phyloP scores from a whole-genome alignment of 768 basidiomycete species.

The Suillus subalutaceus region DNA sequence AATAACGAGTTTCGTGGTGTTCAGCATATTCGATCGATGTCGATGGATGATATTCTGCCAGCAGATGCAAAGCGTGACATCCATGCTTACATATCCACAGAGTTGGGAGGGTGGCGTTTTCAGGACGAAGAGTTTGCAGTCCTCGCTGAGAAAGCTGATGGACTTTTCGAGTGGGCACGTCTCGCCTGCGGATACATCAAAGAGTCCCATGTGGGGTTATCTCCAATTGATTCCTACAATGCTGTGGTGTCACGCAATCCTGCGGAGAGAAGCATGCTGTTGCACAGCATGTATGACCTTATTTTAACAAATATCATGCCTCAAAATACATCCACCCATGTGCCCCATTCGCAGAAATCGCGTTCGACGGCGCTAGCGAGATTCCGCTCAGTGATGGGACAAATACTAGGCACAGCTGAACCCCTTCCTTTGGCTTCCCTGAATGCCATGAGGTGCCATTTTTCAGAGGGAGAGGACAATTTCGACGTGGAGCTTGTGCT shows the following conservation, averaged over 20 bases:
- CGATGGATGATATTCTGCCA: not conserved
- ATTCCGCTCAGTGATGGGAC: slow-evolving; percentile 8
- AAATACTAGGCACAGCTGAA: slow-evolving; percentile 5
- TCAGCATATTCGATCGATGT: not conserved
- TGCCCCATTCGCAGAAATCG: not conserved
- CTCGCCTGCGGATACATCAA: slow-evolving; percentile 12
- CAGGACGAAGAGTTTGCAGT: not conserved
- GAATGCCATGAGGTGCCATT: not conserved
- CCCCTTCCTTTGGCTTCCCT: slow-evolving; percentile 6
- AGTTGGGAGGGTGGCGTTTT: not conserved
- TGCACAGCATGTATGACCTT: slow-evolving; percentile 4
- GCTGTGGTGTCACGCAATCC: not conserved
- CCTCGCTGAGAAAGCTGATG: not conserved
- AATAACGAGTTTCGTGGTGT: not conserved
- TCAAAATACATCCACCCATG: not conserved
- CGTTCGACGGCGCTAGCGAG: not conserved
- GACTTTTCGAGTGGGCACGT: slow-evolving; percentile 4
- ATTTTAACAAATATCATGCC: slow-evolving; percentile 6
- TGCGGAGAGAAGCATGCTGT: not conserved
- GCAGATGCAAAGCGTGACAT: not conserved
- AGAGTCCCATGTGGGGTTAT: not conserved
- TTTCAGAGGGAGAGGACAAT: not conserved
- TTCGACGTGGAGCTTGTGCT: slow-evolving; percentile 3
- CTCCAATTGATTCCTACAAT: not conserved
- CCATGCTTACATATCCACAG: not conserved